Base-by-base conservation (phyloP, 345 rosid genomes). In the Kernera saxatilis region DNA sequence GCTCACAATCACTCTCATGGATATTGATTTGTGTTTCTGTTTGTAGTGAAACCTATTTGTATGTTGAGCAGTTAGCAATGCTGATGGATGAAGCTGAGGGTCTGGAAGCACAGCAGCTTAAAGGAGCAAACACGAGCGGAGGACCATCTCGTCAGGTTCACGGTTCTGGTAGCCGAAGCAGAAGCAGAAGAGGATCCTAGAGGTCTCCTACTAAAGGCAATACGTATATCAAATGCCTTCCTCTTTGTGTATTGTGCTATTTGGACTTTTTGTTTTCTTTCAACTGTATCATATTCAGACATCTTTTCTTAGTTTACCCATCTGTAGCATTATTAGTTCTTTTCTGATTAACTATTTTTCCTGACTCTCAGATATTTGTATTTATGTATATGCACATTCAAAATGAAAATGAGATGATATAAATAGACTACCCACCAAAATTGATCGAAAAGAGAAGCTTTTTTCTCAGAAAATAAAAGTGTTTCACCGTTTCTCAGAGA, bases 21-120 rank as follows among this genome's bases (percentile, higher is more conserved):
- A 59, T 59, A 33, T 23, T 22, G 7, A n/a, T 22, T 22, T 19
- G 5, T 52, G 55, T 19, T 18, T 52, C 14, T 17, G 49, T 23
- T 27, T 11, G 45, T 54, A 43, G 35, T 59, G 21, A 48, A 45
- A 8, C 13, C 1, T 46, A 15, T 26, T 15, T 51, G 29, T 60
- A 46, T 65, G 43, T 57, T 50, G 45, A 75, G 80, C 86, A 90
- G 96, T 75, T 88, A 36, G 79, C 82, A 43, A 74, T 78, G 89
- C 74, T 89, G 73, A 76, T 17, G 2, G 82, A 84, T 3, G 96
- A 94, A 83, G 88, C 89, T 2, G 85, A 83, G 79, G 70, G 10
- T 54, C 75, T 88, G 79, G 98, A 89, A 81, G 62, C 74, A 33
- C 89, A 88, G 74, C 74, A 67, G 43, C 40, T 49, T 1, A 84